phyloP scores from a whole-genome alignment of 495 filamentous ascomycete species.

The Aspergillus leporis region DNA sequence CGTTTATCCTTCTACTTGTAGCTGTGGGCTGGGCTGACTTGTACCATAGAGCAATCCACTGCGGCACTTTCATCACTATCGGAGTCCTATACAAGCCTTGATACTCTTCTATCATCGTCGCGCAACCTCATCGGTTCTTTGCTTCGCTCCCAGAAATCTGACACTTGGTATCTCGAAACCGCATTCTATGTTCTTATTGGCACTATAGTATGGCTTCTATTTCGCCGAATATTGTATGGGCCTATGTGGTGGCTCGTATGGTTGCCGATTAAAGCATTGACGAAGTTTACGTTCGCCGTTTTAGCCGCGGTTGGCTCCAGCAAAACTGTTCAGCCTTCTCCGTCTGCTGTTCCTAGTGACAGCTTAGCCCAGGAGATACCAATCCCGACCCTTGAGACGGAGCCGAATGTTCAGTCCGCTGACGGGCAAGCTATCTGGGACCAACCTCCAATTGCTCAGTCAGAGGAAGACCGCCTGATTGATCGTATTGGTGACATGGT shows the following conservation, averaged over 20 bases:
- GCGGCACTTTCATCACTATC: slow-evolving; percentile 77
- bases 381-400: slow-evolving; percentile 9
- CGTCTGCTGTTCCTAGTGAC: slow-evolving; percentile 15
- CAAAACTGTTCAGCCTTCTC: slow-evolving; percentile 32
- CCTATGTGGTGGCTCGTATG: slow-evolving; percentile 88
- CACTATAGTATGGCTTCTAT: slow-evolving; percentile 83
- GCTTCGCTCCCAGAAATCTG: slow-evolving; percentile 83
- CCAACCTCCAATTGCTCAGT: slow-evolving; percentile 24
- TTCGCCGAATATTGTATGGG: slow-evolving; percentile 80
- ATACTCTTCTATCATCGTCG: slow-evolving; percentile 70
- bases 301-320: slow-evolving; percentile 39
- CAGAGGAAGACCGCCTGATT: slow-evolving; percentile 45
- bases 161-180: slow-evolving; percentile 94
- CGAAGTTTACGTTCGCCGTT: slow-evolving; percentile 47
- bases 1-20: slow-evolving; percentile 7
- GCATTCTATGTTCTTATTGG: slow-evolving; percentile 76
- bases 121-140: slow-evolving; percentile 76
- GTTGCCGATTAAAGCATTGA: slow-evolving; percentile 69
- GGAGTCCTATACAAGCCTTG: slow-evolving; percentile 75
- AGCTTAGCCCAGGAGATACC: slow-evolving; percentile 17
- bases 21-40: slow-evolving; percentile 11
- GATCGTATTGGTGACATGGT: slow-evolving; percentile 58
- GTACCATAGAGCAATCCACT: slow-evolving; percentile 61
- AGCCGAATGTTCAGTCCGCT: slow-evolving; percentile 22
- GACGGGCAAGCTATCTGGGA: slow-evolving; percentile 25